A percentile compares a stretch with the other conserved stretches of the same genome.
phyloP scores from a whole-genome alignment of 345 rosid genomes.

The Jatropha curcas region DNA sequence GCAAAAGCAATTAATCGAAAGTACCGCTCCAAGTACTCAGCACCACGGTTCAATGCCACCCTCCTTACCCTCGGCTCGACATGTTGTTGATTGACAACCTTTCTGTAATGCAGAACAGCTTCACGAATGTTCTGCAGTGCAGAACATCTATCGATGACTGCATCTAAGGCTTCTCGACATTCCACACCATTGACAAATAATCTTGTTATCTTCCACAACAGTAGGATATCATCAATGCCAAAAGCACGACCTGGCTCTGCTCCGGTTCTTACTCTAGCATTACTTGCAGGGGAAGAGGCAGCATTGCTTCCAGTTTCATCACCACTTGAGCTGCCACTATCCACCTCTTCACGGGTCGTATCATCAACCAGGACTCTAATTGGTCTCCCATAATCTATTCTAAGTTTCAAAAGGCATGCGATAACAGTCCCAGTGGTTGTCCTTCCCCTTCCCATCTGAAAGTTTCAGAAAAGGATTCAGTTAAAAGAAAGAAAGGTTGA shows the following conservation, averaged over 20 bases:
- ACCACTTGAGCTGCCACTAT: conserved; percentile 81
- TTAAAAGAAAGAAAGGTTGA: background rate
- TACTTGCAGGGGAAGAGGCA: conserved; percentile 35
- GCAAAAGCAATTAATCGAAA: conserved; percentile 94
- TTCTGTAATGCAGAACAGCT: conserved; percentile 88
- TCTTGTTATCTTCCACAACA: conserved; percentile 89
- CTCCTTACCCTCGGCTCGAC: conserved; percentile 89
- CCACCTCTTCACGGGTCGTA: conserved; percentile 58
- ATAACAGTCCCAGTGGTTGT: conserved; percentile 99
- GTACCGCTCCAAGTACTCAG: conserved; percentile 90
- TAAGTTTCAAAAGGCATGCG: conserved; percentile 92
- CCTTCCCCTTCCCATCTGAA: conserved; percentile 98
- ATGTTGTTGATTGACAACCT: conserved; percentile 85
- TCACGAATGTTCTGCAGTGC: conserved; percentile 94
- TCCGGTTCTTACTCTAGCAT: conserved; percentile 36
- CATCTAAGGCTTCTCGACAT: conserved; percentile 90
- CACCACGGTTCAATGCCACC: conserved; percentile 89
- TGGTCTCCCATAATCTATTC: conserved; percentile 86
- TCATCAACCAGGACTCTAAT: conserved; percentile 62
- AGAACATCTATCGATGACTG: conserved; percentile 91
- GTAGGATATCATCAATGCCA: conserved; percentile 88
- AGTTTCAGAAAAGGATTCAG: conserved; percentile 16
- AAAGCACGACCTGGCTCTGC: conserved; percentile 59
- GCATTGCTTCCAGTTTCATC: conserved; percentile 70
- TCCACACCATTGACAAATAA: conserved; percentile 88